Conservation (phyloP, 2,329 filamentous ascomycete species). For the Chaetomium olivaceum region DNA sequence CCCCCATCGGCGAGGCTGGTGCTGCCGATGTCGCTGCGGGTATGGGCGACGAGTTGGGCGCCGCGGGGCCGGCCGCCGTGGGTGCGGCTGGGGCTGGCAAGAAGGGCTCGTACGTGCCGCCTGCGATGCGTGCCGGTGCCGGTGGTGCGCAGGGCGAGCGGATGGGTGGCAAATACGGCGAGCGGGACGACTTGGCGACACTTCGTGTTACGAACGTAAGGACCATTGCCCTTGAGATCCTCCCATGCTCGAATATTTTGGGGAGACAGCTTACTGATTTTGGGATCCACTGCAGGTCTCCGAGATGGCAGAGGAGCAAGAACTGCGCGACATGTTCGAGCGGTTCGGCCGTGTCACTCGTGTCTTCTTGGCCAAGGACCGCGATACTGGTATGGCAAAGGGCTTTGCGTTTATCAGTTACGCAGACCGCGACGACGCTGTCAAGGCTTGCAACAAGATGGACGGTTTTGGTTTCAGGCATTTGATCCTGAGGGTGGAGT, state of each 20-base stretch:
- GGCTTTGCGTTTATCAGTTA: slow-evolving; percentile 99
- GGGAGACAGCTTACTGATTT: neutral
- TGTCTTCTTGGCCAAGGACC: slow-evolving; percentile 96
- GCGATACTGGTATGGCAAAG: slow-evolving; percentile 94
- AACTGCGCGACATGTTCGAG: slow-evolving; percentile 97
- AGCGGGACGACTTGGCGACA: slow-evolving; percentile 94
- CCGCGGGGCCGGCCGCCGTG: slow-evolving; percentile 50
- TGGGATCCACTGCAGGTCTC: slow-evolving; percentile 64
- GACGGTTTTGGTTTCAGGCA: slow-evolving; percentile 92
- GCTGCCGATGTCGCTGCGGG: slow-evolving; percentile 58
- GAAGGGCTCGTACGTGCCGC: slow-evolving; percentile 88
- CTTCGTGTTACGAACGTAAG: slow-evolving; percentile 98
- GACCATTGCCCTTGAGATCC: no score
- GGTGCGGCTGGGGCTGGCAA: slow-evolving; percentile 65
- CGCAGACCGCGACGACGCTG: slow-evolving; percentile 83
- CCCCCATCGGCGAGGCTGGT: slow-evolving; percentile 71
- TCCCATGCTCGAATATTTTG: neutral
- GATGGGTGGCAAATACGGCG: slow-evolving; percentile 83
- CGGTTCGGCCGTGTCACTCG: slow-evolving; percentile 94
- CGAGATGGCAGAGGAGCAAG: slow-evolving; percentile 94
- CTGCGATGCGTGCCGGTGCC: slow-evolving; percentile 75
- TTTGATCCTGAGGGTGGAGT: slow-evolving; percentile 83
- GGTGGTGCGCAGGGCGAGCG: slow-evolving; percentile 66
- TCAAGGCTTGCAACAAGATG: slow-evolving; percentile 94
- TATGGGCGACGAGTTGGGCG: slow-evolving; percentile 49